These are phyloP conservation scores for Babesia divergens DNA, from an alignment of 169 alveolate genomes.

Conservation along the genomic window DNA sequence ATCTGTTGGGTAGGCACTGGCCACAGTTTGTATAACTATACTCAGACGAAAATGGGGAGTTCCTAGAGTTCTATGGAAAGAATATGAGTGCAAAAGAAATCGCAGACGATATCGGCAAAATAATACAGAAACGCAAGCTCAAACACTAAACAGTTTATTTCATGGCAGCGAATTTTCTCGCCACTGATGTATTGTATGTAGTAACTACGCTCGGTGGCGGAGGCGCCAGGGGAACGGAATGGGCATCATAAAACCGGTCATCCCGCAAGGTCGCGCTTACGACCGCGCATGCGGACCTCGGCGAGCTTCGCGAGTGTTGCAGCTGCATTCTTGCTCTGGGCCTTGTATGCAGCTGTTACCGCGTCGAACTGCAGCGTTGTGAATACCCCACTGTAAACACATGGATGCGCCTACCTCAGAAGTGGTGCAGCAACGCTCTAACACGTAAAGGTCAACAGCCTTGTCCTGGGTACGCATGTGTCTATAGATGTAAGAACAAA, in stretches of 20 bases:
- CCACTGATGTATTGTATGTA: too few relatives aligned
- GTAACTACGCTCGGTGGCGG: too few relatives aligned
- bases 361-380: slow-evolving; percentile 19
- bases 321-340: not conserved
- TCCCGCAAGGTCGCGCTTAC: slow-evolving; percentile 72
- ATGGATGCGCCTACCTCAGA: slow-evolving; percentile 10
- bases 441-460: slow-evolving; percentile 76
- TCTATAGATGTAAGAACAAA: slow-evolving; percentile 4
- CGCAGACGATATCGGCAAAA: slow-evolving; percentile 56
- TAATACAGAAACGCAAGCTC: slow-evolving; percentile 26
- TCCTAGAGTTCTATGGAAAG: slow-evolving; percentile 86
- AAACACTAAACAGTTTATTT: slow-evolving; percentile 3
- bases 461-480: slow-evolving; percentile 55
- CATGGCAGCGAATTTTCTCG: too few relatives aligned
- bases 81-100: slow-evolving; percentile 81
- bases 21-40: not conserved
- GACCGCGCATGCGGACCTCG: slow-evolving; percentile 72
- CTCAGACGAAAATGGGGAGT: slow-evolving; percentile 78
- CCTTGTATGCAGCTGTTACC: slow-evolving; percentile 10
- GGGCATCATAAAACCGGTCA: too few relatives aligned
- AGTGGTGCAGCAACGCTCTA: slow-evolving; percentile 62
- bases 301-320: slow-evolving; percentile 17
- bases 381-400: not conserved
- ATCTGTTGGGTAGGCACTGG: slow-evolving; percentile 68
- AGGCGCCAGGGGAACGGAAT: too few relatives aligned